Evolutionary conservation across 768 basidiomycete genomes (phyloP).

Genomic region (Candolleomyces efflorescens): DNA sequence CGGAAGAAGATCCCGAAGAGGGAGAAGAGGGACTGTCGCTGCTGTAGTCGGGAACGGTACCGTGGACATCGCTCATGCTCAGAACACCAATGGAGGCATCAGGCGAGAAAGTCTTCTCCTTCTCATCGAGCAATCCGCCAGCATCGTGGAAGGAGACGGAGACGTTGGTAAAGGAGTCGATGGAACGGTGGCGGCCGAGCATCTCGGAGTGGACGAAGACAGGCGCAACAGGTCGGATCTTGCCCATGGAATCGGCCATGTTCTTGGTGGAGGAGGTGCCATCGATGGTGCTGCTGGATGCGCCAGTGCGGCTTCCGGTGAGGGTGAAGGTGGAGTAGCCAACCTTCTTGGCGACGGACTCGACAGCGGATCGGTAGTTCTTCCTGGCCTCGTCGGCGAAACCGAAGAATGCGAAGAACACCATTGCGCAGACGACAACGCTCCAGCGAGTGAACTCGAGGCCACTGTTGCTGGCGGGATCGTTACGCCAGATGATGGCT

Average conservation of each 20-base stretch:
- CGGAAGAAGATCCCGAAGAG: conserved; percentile 32
- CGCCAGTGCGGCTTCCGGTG: neutral
- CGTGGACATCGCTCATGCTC: conserved; percentile 33
- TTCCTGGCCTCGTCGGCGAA: conserved; percentile 56
- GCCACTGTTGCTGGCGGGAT: conserved; percentile 14
- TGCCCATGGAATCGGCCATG: conserved; percentile 14
- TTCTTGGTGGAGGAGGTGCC: conserved; percentile 15
- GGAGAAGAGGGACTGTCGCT: conserved; percentile 24
- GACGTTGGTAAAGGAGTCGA: conserved; percentile 43
- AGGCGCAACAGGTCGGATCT: conserved; percentile 33
- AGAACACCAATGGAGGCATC: conserved; percentile 34
- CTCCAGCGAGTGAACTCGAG: conserved; percentile 49
- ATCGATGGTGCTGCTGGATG: conserved; percentile 1
- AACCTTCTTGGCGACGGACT: conserved; percentile 34
- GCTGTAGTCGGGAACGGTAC: conserved; percentile 34
- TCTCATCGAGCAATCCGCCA: conserved; percentile 31
- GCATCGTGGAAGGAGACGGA: conserved; percentile 36
- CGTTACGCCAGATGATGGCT: conserved; percentile 36
- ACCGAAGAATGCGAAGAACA: conserved; percentile 69
- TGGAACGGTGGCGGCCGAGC: conserved; percentile 43
- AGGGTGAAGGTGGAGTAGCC: conserved; percentile 16
- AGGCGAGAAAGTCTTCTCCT: conserved; percentile 28
- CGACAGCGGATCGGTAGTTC: conserved; percentile 41
- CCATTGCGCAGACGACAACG: conserved; percentile 40
- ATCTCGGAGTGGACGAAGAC: conserved; percentile 42